Evolutionary conservation across 2,329 filamentous ascomycete species (phyloP), one percentile per base, ranked within the genome.

Genomic region (Fusarium nygamai): DNA sequence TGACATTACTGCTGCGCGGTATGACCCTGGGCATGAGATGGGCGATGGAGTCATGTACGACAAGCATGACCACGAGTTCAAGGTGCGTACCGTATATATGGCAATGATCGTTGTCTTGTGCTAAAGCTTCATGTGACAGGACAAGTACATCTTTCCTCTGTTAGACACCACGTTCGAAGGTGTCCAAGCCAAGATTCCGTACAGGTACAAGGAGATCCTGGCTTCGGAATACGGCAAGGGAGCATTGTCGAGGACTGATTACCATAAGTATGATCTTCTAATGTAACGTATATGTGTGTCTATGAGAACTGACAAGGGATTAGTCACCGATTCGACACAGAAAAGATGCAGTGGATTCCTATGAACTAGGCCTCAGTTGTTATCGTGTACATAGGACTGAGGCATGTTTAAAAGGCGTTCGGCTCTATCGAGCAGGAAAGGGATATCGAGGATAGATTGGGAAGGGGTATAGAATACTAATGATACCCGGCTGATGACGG

Each of bases 141-240:
- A 89, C 64, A 87, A 85, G 1, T 87, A 92, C 62, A 84, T 95
- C 17, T 94, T 91, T 77, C 93, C 93, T 1, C 83, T 95, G 78
- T 86, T 91, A n/a, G 87, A 90, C 68, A 93, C 90, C 4, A 87
- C 85, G 3, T 94, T 93, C 64, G 92, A 94, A 77, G 91, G 90
- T 1, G 87, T 91, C 0, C 84, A 87, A 1, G 92, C 88, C 51
- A 91, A 91, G 81, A 91, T 94, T 31, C 93, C 93, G 0, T 91
- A 87, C 76, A 83, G 85, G 13, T 92, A 91, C 77, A 85, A 87
- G 68, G 87, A 89, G 53, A 85, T 92, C 56, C 82, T 92, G 3
- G 83, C 84, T 27, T 84, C 88, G 16, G 90, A 92, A 76, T 92
- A 92, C 73, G 82, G 87, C 8, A 78, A 85, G 54, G 85, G 83